Evolutionary conservation across 1,139 yeast genomes (phyloP), one percentile per base, ranked within the genome.

Genomic region (Candida frijolesensis): DNA sequence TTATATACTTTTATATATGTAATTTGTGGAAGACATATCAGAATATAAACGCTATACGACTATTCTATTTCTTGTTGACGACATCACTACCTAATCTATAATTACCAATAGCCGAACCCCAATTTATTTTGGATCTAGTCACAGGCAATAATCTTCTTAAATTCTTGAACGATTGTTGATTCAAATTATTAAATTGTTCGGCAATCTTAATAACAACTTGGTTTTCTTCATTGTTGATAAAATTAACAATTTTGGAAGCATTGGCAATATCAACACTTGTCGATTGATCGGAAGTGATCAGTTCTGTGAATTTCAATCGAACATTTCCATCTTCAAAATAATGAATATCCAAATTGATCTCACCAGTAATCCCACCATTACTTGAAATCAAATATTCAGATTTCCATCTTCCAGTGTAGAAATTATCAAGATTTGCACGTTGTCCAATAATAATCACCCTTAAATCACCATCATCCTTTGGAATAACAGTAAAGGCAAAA

Each of bases 261-360:
- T 54, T 54, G 11, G 49, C 49, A 6, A 34, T 51, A 12, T 19
- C 37, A 1, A 54, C 54, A 2, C 7, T 25, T 25, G 10, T 9
- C 7, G 29, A 9, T 25, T 25, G 10, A 25, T 59, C 47, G 1
- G 54, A 45, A 6, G 63, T 64, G 1, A 79, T 61, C n/a, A 65
- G 63, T 49, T 83, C 80, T 9, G 68, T 61, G 27, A 86, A 81
- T 57, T 82, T 84, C 60, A 94, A 79, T 47, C 95, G 78, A 18
- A 94, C 98, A 62, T 94, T 94, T 30, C 99, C 99, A 60, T 94
- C 98, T 70, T 94, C 99, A 65, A 82, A 94, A 68, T 92, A 94
- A 67, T 94, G 99, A 43, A 92, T 87, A 57, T 89, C 94, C 40
- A 91, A 79, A 38, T 70, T 68, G 33, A 90, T 75, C 12, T 66